Evolutionary conservation across 2,329 filamentous ascomycete genomes (phyloP), one percentile per base, ranked within the genome.

Genomic region (Colletotrichum aenigma): DNA sequence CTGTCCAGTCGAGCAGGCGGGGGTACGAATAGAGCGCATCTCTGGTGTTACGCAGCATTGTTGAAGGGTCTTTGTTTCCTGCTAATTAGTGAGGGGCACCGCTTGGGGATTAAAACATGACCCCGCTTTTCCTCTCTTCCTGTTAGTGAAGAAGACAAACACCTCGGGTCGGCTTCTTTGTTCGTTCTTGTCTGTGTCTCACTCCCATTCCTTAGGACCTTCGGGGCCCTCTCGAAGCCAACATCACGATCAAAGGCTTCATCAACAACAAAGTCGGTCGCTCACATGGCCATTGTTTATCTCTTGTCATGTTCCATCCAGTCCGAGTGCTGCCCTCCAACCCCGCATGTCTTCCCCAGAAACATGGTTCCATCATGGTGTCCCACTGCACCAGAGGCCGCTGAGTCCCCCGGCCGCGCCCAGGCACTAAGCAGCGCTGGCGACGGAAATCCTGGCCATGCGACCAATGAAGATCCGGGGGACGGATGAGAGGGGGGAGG

Each of bases 311-410:
- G 69, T 66, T 62, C 52, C 72, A 68, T 68, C 52, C 61, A 66
- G 24, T 36, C 66, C 28, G 8, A 26, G n/a, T 43, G 66, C 38
- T 48, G 28, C 56, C 66, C 38, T 38, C 24, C 64, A 72, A 61
- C 73, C 62, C 73, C 69, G 62, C 69, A 73, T 66, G 62, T 61
- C 69, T 67, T 75, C 69, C 69, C 73, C 73, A 75, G 73, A 73
- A 64, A 75, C 69, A 24, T 30, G 64, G 69, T 48, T 67, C 62
- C 68, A 75, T 71, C 68, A 43, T 61, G 68, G 60, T 24, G 26
- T 71, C 30, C 38, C 48, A 26, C 71, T 58, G 71, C 71, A 70
- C 43, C 66, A 32, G 10, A 56, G 58, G 52, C 21, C 55, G 61
- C 38, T 60, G 61, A 24, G 55, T 55, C 58, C 21, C 60, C 52